phyloP scores from a whole-genome alignment of 106 monocot species.

The Acanthochlamys bracteata region DNA sequence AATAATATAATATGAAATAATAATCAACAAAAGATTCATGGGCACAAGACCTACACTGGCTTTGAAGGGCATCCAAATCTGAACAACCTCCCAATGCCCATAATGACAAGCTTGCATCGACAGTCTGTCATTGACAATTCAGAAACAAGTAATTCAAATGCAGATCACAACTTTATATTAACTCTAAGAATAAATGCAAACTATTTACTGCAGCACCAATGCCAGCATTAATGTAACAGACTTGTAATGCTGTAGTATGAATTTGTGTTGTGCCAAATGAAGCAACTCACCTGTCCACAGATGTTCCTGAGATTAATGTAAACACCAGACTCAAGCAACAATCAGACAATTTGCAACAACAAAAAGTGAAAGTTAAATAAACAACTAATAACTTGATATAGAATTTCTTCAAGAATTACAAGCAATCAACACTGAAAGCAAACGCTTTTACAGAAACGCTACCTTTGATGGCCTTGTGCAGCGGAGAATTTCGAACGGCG shows the following conservation, averaged over 20 bases:
- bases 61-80: conserved; percentile 86
- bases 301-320: conserved; percentile 55
- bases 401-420: neutral
- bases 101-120: conserved; percentile 99
- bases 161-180: neutral
- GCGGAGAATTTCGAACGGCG: conserved; percentile 83
- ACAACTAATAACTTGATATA: neutral
- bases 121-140: conserved; percentile 47
- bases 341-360: conserved; percentile 33
- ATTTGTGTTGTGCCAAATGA: too few species aligned
- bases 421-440: conserved; percentile 1
- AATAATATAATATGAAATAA: neutral
- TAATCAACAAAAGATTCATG: neutral
- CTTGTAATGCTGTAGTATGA: neutral
- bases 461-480: conserved; percentile 82
- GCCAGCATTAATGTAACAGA: neutral
- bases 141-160: neutral
- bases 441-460: too few species aligned
- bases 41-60: conserved; percentile 50
- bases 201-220: neutral
- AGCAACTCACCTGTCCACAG: conserved; percentile 46
- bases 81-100: conserved; percentile 99
- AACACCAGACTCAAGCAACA: conserved; percentile 59
- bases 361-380: neutral
- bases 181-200: neutral